phyloP scores from a whole-genome alignment of 306 rosid genomes.

The Trifolium repens region DNA sequence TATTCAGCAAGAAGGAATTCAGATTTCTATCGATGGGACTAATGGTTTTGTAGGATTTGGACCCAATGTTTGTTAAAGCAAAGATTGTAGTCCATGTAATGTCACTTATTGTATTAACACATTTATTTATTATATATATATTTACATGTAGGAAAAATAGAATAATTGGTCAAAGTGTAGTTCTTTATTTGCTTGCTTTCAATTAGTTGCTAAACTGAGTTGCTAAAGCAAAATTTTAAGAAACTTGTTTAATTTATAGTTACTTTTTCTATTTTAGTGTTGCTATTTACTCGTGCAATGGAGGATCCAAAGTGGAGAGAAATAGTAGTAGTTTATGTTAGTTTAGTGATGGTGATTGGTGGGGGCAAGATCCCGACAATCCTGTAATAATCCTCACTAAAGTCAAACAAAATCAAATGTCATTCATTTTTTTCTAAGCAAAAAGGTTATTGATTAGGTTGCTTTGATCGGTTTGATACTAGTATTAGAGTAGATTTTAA shows the following conservation, averaged over 20 bases:
- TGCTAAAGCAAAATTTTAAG: too few relatives aligned
- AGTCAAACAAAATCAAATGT: background rate
- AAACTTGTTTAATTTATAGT: too few relatives aligned
- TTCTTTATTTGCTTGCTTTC: background rate
- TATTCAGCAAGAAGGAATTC: conserved; percentile 90
- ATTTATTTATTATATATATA: background rate
- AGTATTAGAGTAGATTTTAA: too few relatives aligned
- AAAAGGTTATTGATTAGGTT: background rate
- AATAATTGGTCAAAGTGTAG: background rate
- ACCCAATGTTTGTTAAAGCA: conserved; percentile 69
- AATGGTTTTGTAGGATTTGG: conserved; percentile 93
- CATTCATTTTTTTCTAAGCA: background rate
- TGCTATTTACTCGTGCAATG: background rate
- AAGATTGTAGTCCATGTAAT: conserved; percentile 9
- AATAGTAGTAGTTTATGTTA: too few relatives aligned
- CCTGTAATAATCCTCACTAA: background rate
- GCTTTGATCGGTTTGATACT: background rate
- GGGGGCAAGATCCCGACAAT: background rate
- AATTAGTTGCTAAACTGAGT: too few relatives aligned
- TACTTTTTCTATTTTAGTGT: background rate
- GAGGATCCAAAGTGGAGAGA: background rate
- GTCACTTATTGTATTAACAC: conserved; percentile 1
- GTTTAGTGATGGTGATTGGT: background rate
- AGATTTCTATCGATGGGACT: conserved; percentile 76
- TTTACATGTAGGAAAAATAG: background rate